Conservation (phyloP, 306 rosid species). For the Citrullus colocynthis region DNA sequence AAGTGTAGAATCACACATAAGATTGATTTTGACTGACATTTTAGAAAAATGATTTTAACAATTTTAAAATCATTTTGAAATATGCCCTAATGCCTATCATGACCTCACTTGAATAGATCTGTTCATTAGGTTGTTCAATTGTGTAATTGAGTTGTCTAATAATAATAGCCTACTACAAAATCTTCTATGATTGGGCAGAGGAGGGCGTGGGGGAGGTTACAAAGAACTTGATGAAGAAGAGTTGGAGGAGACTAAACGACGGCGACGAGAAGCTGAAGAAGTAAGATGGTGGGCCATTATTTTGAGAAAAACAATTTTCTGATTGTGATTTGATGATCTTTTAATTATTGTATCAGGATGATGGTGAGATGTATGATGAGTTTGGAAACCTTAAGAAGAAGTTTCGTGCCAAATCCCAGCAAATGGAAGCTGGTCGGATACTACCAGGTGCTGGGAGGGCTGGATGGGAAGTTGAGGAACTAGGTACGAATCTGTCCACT, state of each 20-base stretch:
- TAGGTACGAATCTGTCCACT: conserved; percentile 42
- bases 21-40: no score
- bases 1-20: no score
- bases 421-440: conserved; percentile 56
- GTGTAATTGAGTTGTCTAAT: background rate
- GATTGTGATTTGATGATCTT: conserved; percentile 8
- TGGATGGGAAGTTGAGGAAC: conserved; percentile 97
- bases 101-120: background rate
- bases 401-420: conserved; percentile 84
- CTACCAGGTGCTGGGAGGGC: conserved; percentile 99
- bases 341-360: conserved; percentile 46
- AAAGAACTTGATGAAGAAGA: conserved; percentile 99
- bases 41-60: no score
- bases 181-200: conserved; percentile 34
- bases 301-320: background rate
- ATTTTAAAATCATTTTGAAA: no score
- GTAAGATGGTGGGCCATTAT: conserved; percentile 34
- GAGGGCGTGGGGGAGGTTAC: conserved; percentile 99
- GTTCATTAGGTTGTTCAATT: background rate
- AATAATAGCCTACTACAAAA: background rate
- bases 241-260: conserved; percentile 85
- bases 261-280: conserved; percentile 86
- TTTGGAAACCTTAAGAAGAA: conserved; percentile 98
- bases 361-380: conserved; percentile 95
- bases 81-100: no score